Evolutionary conservation across 495 filamentous ascomycete species (phyloP).

Genomic region (Niebla homalea): DNA sequence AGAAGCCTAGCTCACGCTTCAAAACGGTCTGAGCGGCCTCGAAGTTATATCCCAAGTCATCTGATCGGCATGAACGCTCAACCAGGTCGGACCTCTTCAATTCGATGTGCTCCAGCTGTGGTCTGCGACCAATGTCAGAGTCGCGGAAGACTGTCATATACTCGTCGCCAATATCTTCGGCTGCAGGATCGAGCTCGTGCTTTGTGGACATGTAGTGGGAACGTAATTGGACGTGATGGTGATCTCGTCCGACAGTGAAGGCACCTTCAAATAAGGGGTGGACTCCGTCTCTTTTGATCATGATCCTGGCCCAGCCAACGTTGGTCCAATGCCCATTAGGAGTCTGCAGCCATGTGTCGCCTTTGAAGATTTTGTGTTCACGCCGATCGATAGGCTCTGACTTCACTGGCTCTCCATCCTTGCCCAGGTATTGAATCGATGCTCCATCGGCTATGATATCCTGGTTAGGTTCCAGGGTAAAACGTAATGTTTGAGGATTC

Average conservation of each 20-base stretch:
- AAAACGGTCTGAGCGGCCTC: slow-evolving; percentile 55
- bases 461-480: slow-evolving; percentile 81
- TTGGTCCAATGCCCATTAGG: slow-evolving; percentile 57
- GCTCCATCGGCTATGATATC: slow-evolving; percentile 74
- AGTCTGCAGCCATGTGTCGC: slow-evolving; percentile 56
- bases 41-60: slow-evolving; percentile 57
- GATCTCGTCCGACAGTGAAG: slow-evolving; percentile 65
- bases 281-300: slow-evolving; percentile 59
- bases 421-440: slow-evolving; percentile 52
- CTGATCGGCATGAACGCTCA: slow-evolving; percentile 43
- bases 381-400: slow-evolving; percentile 53
- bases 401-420: slow-evolving; percentile 48
- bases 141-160: slow-evolving; percentile 88
- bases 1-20: slow-evolving; percentile 30
- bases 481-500: slow-evolving; percentile 54
- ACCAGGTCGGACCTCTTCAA: slow-evolving; percentile 34
- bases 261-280: slow-evolving; percentile 81
- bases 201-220: slow-evolving; percentile 62
- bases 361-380: slow-evolving; percentile 74
- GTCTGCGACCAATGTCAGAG: slow-evolving; percentile 54
- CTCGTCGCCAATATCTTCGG: slow-evolving; percentile 48
- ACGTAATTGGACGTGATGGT: slow-evolving; percentile 77
- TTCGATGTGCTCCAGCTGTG: slow-evolving; percentile 30
- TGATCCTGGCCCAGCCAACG: slow-evolving; percentile 76
- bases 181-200: slow-evolving; percentile 57